Conservation (phyloP, 2,329 filamentous ascomycete species). For the Aspergillus chevalieri region DNA sequence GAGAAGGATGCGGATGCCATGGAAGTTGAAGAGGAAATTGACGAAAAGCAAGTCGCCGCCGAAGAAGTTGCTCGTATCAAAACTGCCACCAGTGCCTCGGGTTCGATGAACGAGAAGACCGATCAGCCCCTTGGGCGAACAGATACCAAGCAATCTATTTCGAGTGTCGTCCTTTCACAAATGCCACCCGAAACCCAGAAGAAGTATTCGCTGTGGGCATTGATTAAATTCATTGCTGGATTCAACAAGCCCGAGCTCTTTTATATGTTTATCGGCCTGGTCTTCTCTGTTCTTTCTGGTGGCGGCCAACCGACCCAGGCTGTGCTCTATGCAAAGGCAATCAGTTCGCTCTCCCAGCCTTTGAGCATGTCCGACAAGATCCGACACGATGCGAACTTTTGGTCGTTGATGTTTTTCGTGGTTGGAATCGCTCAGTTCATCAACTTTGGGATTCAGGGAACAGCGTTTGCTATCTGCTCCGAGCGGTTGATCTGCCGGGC, state of each 20-base stretch:
- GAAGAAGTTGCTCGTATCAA: slow-evolving; percentile 26
- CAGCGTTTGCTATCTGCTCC: slow-evolving; percentile 78
- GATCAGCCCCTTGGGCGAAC: slow-evolving; percentile 36
- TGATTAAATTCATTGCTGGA: slow-evolving; percentile 70
- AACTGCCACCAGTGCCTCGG: slow-evolving; percentile 25
- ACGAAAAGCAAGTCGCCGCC: slow-evolving; percentile 15
- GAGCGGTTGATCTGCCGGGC: slow-evolving; percentile 78
- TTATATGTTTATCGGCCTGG: slow-evolving; percentile 65
- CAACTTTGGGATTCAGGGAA: slow-evolving; percentile 61
- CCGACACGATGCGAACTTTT: slow-evolving; percentile 70
- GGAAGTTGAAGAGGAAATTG: slow-evolving; percentile 19
- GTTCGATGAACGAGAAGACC: slow-evolving; percentile 23
- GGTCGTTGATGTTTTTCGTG: slow-evolving; percentile 84
- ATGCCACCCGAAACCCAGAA: slow-evolving; percentile 45
- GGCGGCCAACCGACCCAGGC: slow-evolving; percentile 70
- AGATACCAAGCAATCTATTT: slow-evolving; percentile 52
- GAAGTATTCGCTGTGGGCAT: slow-evolving; percentile 65
- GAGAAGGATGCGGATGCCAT: slow-evolving; percentile 39
- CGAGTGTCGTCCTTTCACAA: slow-evolving; percentile 63
- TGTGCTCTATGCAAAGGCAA: slow-evolving; percentile 85
- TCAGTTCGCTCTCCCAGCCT: slow-evolving; percentile 62
- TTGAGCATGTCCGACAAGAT: slow-evolving; percentile 50
- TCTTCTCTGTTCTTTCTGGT: slow-evolving; percentile 71
- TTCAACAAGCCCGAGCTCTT: slow-evolving; percentile 72
- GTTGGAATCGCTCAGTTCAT: slow-evolving; percentile 68